phyloP scores from a whole-genome alignment of 78 protist species.

The Blattamonas nauphoetae region DNA sequence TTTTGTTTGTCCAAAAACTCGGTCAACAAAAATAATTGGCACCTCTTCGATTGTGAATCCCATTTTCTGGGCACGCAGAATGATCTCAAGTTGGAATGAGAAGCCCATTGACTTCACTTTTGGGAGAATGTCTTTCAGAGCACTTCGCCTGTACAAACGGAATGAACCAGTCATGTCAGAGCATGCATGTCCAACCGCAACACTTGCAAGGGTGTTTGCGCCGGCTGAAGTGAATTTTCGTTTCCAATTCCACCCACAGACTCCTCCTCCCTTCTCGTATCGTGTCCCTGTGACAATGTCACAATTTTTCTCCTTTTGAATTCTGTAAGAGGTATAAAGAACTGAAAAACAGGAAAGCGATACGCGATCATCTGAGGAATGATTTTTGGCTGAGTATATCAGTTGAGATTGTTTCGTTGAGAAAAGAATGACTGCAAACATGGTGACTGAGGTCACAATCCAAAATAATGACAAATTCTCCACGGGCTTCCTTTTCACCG shows the following conservation, averaged over 20 bases:
- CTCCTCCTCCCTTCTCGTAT: slow-evolving; percentile 70
- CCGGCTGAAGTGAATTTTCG: slow-evolving; percentile 56
- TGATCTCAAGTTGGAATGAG: slow-evolving; percentile 81
- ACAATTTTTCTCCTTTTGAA: slow-evolving; percentile 45
- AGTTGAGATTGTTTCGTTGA: neutral
- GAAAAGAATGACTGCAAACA: neutral
- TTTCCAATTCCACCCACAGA: slow-evolving; percentile 71
- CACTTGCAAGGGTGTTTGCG: slow-evolving; percentile 68
- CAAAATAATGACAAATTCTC: slow-evolving; percentile 73
- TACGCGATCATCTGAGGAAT: slow-evolving; percentile 66
- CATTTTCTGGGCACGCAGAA: slow-evolving; percentile 54
- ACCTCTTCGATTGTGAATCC: slow-evolving; percentile 56
- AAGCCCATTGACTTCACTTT: slow-evolving; percentile 61
- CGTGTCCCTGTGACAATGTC: slow-evolving; percentile 84
- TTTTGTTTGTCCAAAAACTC: slow-evolving; percentile 73
- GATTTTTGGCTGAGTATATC: slow-evolving; percentile 57
- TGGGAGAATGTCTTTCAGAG: slow-evolving; percentile 47
- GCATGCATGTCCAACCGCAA: slow-evolving; percentile 53
- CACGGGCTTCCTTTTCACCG: slow-evolving; percentile 63
- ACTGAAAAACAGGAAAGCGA: neutral
- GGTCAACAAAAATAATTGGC: slow-evolving; percentile 79
- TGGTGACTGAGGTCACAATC: slow-evolving; percentile 85
- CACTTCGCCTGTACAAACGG: slow-evolving; percentile 62
- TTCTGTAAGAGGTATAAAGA: neutral
- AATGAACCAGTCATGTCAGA: slow-evolving; percentile 79